These are phyloP conservation scores for Cladophialophora immunda DNA, from an alignment of 2,329 filamentous ascomycete species.

Conservation along the genomic window DNA sequence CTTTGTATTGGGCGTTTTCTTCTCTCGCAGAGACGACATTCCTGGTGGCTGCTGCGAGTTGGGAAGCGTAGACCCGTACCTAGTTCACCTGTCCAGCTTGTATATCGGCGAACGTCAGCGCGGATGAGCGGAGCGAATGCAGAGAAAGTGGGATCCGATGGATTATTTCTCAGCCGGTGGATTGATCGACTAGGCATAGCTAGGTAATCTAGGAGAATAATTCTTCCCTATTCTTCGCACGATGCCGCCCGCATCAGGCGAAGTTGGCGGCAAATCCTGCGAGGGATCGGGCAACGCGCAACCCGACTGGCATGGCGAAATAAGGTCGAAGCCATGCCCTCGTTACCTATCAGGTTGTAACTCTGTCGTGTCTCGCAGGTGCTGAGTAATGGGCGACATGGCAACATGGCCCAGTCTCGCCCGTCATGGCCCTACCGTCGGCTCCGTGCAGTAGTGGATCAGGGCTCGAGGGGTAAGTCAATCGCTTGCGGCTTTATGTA, in stretches of 20 bases:
- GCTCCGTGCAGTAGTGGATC: not conserved
- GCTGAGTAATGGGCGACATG: not conserved
- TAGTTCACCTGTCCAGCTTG: not conserved
- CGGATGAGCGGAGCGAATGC: not conserved
- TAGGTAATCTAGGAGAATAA: not conserved
- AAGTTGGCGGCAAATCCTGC: constrained; percentile 3
- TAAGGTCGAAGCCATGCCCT: not conserved
- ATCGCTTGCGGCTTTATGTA: constrained; percentile 10
- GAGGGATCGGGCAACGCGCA: not conserved
- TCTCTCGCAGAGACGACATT: not conserved
- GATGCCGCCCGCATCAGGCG: not conserved
- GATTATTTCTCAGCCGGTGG: not conserved
- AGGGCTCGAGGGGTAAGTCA: not conserved
- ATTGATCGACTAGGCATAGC: not conserved
- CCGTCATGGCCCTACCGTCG: not conserved
- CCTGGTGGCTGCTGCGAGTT: not conserved
- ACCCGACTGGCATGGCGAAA: not conserved
- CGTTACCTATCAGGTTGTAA: not conserved
- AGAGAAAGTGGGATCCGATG: not conserved
- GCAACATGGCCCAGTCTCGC: not conserved
- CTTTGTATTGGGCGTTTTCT: too few relatives aligned
- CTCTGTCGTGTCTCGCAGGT: not conserved
- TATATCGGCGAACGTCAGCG: not conserved
- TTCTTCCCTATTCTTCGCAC: not conserved
- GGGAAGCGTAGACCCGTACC: not conserved